Evolutionary conservation across 2,329 filamentous ascomycete genomes (phyloP), one percentile per base, ranked within the genome.

Genomic region (Calonectria naviculata): DNA sequence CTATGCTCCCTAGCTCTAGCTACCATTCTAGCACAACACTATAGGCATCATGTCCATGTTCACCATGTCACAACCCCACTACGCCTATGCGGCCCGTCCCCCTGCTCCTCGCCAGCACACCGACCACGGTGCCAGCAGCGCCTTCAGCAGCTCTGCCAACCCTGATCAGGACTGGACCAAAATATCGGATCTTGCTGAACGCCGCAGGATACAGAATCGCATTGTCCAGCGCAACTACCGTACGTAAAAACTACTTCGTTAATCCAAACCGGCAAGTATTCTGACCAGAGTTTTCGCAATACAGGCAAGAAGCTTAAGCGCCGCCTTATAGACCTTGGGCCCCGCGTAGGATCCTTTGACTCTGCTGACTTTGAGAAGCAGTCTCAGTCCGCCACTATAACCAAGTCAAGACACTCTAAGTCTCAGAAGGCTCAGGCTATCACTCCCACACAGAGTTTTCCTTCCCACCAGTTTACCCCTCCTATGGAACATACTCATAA

Each of bases 141-240:
- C 96, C 78, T 98, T 97, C 88, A 97, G 94, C 85, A 93, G 93
- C 79, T 97, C 95, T 74, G 96, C 95, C 78, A 97, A 97, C 83
- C 94, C 96, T 67, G 95, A 98, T 81, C 96, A 98, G 86, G 96
- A 98, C 87, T 98, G 96, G 96, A 98, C 96, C 81, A 97, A 98
- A 91, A 98, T 98, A 83, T 97, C 96, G 69, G 96, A 98, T 84
- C 92, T 98, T 71, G 96, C 95, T 63, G 96, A 98, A 86, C 92
- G 97, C 81, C 89, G 95, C 80, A 91, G 95, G 81, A 98, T 98
- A 86, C 95, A 98, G 86, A 98, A 98, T 87, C 92, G 96, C 78
- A 98, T 98, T 88, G 96, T 96, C 77, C 96, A 98, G 86, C 93
- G 95, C 80, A 98, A 98, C 87, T 98, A 98, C 87, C 95, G 95